Conservation (phyloP, 495 filamentous ascomycete genomes). For the Tuber umbilicatum region DNA sequence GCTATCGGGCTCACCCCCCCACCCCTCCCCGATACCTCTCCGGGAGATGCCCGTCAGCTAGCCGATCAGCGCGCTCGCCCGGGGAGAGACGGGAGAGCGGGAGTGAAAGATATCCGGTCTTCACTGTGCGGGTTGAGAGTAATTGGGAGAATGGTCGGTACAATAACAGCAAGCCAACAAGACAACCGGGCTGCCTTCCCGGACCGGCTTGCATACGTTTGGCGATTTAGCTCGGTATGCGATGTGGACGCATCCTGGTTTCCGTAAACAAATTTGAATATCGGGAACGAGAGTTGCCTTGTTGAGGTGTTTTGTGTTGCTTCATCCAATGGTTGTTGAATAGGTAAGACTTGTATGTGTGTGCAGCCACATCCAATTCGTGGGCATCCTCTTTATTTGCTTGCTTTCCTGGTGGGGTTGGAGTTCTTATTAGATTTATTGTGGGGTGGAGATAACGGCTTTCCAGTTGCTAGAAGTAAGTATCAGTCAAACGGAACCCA, state of each 20-base stretch:
- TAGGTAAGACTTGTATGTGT: background rate
- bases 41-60: background rate
- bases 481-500: background rate
- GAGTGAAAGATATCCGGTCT: background rate
- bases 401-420: background rate
- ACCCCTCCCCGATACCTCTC: background rate
- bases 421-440: background rate
- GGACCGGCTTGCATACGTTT: background rate
- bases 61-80: no score
- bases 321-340: background rate
- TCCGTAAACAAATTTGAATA: background rate
- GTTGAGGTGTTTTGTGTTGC: background rate
- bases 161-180: background rate
- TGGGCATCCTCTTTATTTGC: background rate
- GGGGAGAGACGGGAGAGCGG: no score
- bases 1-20: background rate
- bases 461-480: background rate
- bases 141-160: background rate
- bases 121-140: background rate
- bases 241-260: fast-evolving
- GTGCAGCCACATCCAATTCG: background rate
- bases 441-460: background rate
- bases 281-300: background rate
- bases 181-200: background rate
- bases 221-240: no score